Base-by-base conservation (phyloP, 169 alveolate species). In the Eimeria sp. region DNA sequence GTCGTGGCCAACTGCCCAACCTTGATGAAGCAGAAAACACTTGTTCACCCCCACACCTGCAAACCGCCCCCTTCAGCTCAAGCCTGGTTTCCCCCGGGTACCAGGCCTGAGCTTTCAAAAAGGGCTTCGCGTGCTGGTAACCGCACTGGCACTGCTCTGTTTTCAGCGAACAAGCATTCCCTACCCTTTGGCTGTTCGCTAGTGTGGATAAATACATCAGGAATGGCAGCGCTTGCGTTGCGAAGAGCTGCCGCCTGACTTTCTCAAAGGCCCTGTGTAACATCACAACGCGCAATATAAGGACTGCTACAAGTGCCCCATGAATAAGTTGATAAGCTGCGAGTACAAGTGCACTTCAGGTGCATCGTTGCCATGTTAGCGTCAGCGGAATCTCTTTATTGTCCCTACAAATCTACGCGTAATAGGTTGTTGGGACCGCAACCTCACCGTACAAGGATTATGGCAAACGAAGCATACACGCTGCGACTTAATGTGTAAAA, bases 201-300 rank as follows among this genome's bases (percentile, higher is more conserved):
- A 76, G 58, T 30, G 85, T 76, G 13, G 85, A 76, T 40, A 76
- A 33, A 40, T 76, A 76, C 40, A 76, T 20, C 85, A 76, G 60
- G 37, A 40, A 76, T 16, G 85, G 85, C 25, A 76, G 60, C 25
- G n/a, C 85, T 30, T 76, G 62, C 33, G 85, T 40, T 43, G 85
- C 33, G 60, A 76, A 76, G n/a, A 76, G 85, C 62, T 76, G 25
- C 30, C 85, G 52, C 18, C 85, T 23, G 33, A 76, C n/a, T 37
- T 76, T 76, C 20, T 76, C 85, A 76, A 76, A 76, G 13, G 85
- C 54, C 85, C 85, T 76, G n/a, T 60, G 43, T 18, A 8, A 33
- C n/a, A 71, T 8, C 25, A 33, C 80, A 71, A 43, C 49, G 49
- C 49, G 2, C 49, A 43, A 4, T 43, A 43, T 43, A 43, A 43